A percentile compares a stretch with the other conserved stretches of the same genome.
These are phyloP conservation scores for Fusarium oxysporum DNA, from an alignment of 2,329 filamentous ascomycete genomes.

Conservation along the genomic window DNA sequence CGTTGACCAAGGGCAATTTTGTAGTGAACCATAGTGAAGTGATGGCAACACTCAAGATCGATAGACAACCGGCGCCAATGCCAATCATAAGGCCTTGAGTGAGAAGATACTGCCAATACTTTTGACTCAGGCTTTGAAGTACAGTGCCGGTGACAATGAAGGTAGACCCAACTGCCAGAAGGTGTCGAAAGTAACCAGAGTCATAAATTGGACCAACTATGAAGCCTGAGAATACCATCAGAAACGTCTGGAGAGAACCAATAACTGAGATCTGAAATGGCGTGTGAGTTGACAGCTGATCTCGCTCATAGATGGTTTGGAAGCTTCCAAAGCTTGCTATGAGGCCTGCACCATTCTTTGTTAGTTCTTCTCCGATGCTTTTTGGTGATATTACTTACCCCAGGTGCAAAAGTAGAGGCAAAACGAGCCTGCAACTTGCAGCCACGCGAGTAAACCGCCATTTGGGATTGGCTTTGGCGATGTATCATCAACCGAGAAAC, in stretches of 20 bases:
- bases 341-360: conserved; percentile 18
- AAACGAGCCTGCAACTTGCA: conserved; percentile 38
- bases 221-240: conserved; percentile 43
- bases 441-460: conserved; percentile 36
- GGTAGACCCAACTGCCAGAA: conserved; percentile 24
- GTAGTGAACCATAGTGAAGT: conserved; percentile 81
- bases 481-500: neutral
- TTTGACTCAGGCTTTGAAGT: conserved; percentile 31
- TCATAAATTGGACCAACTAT: conserved; percentile 38
- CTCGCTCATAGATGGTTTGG: conserved; percentile 43
- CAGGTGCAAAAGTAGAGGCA: conserved; percentile 43
- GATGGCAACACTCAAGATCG: conserved; percentile 80
- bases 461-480: conserved; percentile 2
- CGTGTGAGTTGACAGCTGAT: neutral
- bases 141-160: conserved; percentile 35
- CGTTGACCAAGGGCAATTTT: conserved; percentile 79
- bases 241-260: conserved; percentile 35
- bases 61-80: conserved; percentile 77
- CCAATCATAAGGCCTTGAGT: conserved; percentile 79
- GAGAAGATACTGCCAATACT: conserved; percentile 85
- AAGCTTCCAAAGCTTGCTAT: conserved; percentile 42
- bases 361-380: neutral
- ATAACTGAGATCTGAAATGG: conserved; percentile 42
- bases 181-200: conserved; percentile 33
- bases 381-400: conserved; percentile 13